Evolutionary conservation across 441 rosid species (phyloP).

Genomic region (Populus hybrid): DNA sequence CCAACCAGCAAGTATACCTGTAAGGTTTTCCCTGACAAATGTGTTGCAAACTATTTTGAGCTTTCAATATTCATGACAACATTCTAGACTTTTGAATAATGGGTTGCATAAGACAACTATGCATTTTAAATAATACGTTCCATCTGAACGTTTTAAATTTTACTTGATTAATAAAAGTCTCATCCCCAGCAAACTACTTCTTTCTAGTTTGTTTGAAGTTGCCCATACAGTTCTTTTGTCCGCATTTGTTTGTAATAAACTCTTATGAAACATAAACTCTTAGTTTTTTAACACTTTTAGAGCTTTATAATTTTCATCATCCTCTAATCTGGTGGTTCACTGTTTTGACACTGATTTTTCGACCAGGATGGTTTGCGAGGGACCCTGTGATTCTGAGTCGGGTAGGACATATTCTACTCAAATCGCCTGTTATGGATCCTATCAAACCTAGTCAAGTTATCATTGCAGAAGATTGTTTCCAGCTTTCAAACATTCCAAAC

Average conservation of each 20-base stretch:
- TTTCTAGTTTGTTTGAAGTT: background rate
- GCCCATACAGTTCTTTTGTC: background rate
- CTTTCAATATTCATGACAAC: background rate
- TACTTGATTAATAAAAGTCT: background rate
- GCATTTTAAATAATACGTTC: background rate
- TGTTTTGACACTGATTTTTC: slow-evolving; percentile 12
- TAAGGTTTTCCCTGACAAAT: background rate
- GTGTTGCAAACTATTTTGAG: background rate
- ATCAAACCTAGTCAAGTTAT: slow-evolving; percentile 48
- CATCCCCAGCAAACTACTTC: background rate
- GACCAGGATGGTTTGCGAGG: slow-evolving; percentile 76
- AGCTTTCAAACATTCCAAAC: slow-evolving; percentile 60
- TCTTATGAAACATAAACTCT: too few species aligned
- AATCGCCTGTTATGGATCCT: slow-evolving; percentile 34
- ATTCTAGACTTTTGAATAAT: background rate
- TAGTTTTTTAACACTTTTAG: background rate
- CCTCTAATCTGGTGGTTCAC: background rate
- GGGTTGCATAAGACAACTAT: background rate
- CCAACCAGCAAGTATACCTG: background rate
- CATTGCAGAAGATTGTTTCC: slow-evolving; percentile 75
- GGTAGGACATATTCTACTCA: slow-evolving; percentile 65
- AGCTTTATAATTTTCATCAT: background rate
- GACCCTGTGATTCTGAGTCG: slow-evolving; percentile 50
- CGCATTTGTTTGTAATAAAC: background rate
- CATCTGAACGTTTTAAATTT: too few species aligned